A percentile compares a stretch with the other conserved stretches of the same genome.
Evolutionary conservation across 768 basidiomycete genomes (phyloP).

Genomic region (Solioccasus polychromus): DNA sequence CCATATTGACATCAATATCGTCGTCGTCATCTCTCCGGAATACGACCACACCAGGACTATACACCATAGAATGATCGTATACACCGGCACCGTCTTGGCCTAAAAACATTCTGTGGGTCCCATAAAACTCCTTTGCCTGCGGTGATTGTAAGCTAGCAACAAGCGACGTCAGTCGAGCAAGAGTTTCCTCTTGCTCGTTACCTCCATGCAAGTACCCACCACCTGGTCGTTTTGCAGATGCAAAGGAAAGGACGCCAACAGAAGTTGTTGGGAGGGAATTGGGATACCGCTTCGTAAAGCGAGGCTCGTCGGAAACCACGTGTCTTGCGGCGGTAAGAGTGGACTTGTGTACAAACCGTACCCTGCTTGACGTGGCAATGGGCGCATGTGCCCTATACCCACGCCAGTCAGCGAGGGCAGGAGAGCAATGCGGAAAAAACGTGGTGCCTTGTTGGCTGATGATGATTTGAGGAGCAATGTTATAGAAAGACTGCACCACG

Average conservation of each 20-base stretch:
- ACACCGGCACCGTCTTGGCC: slow-evolving; percentile 39
- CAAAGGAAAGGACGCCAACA: slow-evolving; percentile 42
- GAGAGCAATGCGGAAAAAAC: slow-evolving; percentile 40
- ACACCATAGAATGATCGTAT: slow-evolving; percentile 48
- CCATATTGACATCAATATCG: slow-evolving; percentile 13
- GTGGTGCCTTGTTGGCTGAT: slow-evolving; percentile 37
- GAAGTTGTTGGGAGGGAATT: slow-evolving; percentile 24
- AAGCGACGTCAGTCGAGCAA: slow-evolving; percentile 41
- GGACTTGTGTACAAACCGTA: slow-evolving; percentile 31
- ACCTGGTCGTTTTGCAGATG: slow-evolving; percentile 42
- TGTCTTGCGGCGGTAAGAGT: slow-evolving; percentile 34
- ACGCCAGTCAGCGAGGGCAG: slow-evolving; percentile 35
- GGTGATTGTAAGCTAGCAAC: slow-evolving; percentile 36
- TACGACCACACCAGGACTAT: slow-evolving; percentile 41
- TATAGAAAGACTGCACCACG: slow-evolving; percentile 20
- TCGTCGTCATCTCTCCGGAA: slow-evolving; percentile 40
- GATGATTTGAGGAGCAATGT: slow-evolving; percentile 36
- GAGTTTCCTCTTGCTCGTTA: slow-evolving; percentile 44
- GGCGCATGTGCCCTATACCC: slow-evolving; percentile 8
- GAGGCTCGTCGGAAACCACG: slow-evolving; percentile 14
- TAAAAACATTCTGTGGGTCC: slow-evolving; percentile 34
- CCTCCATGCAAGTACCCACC: slow-evolving; percentile 45
- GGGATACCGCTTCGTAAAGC: slow-evolving; percentile 9
- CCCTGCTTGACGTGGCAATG: slow-evolving; percentile 10
- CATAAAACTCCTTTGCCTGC: slow-evolving; percentile 39